These are phyloP conservation scores for Mycena alexandri DNA, from an alignment of 768 basidiomycete genomes.

Conservation along the genomic window DNA sequence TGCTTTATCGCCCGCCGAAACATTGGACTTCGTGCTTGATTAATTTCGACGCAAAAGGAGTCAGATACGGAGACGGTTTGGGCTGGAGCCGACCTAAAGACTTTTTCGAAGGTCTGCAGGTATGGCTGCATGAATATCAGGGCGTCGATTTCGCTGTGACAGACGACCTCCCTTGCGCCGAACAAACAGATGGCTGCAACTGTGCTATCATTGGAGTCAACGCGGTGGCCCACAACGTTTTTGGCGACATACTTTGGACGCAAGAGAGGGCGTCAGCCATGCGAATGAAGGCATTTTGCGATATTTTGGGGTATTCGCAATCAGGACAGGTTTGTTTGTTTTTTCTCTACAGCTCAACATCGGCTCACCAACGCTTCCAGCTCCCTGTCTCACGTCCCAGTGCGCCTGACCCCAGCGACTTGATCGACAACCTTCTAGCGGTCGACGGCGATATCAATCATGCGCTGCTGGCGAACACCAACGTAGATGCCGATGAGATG, in stretches of 20 bases:
- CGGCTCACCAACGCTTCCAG: too few species aligned
- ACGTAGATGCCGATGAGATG: too few species aligned
- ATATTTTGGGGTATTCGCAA: conserved; percentile 8
- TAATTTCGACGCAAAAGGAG: neutral
- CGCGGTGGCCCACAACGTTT: conserved; percentile 23
- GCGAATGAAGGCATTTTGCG: conserved; percentile 30
- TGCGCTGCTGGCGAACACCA: neutral
- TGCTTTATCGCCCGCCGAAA: conserved; percentile 5
- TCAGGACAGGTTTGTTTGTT: neutral
- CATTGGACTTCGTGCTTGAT: conserved; percentile 32
- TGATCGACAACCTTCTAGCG: neutral
- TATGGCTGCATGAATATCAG: conserved; percentile 4
- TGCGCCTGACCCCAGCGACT: neutral
- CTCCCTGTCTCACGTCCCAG: too few species aligned
- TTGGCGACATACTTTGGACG: conserved; percentile 36
- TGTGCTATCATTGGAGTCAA: conserved; percentile 38
- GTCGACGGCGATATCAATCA: conserved; percentile 13
- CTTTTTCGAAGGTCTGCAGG: conserved; percentile 13
- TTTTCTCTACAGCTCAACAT: neutral
- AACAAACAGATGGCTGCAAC: conserved; percentile 34
- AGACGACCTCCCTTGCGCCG: conserved; percentile 17
- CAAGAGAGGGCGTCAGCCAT: neutral
- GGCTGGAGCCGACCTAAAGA: conserved; percentile 7
- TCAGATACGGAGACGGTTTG: conserved; percentile 30
- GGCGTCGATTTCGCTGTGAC: neutral